Evolutionary conservation across 2,329 filamentous ascomycete species (phyloP).

Genomic region (Ilyonectria mors-panacis): DNA sequence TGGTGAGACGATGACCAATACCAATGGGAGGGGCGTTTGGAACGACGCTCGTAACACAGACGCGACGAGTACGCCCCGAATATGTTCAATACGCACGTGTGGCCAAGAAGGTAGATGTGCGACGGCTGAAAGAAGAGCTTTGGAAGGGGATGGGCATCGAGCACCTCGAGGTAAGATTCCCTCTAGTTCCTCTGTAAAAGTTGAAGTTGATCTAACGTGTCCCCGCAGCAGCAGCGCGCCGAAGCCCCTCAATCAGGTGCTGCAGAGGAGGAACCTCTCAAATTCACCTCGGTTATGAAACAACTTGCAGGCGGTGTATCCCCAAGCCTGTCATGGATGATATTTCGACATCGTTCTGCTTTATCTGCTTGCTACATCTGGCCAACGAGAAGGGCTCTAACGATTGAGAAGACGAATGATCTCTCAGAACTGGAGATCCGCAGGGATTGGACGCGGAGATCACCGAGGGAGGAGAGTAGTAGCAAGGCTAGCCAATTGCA

Average conservation of each 20-base stretch:
- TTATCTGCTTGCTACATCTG: constrained; percentile 92
- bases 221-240: constrained; percentile 40
- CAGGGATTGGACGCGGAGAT: constrained; percentile 75
- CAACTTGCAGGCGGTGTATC: constrained; percentile 86
- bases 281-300: constrained; percentile 96
- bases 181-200: not conserved
- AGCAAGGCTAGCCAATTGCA: not conserved
- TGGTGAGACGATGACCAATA: constrained; percentile 64
- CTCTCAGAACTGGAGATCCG: constrained; percentile 73
- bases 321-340: constrained; percentile 89
- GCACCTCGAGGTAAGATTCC: constrained; percentile 61
- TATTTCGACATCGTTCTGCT: constrained; percentile 93
- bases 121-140: constrained; percentile 78
- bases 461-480: constrained; percentile 57
- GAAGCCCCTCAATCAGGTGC: constrained; percentile 46
- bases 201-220: constrained; percentile 29
- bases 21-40: constrained; percentile 69
- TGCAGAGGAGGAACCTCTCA: constrained; percentile 70
- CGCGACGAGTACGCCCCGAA: constrained; percentile 73
- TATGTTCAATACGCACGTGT: constrained; percentile 80
- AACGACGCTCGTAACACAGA: constrained; percentile 77
- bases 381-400: constrained; percentile 93
- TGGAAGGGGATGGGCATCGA: constrained; percentile 78
- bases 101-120: constrained; percentile 80
- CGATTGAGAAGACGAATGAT: constrained; percentile 76